Conservation (phyloP, 495 filamentous ascomycete species). For the Tuber aestivum region DNA sequence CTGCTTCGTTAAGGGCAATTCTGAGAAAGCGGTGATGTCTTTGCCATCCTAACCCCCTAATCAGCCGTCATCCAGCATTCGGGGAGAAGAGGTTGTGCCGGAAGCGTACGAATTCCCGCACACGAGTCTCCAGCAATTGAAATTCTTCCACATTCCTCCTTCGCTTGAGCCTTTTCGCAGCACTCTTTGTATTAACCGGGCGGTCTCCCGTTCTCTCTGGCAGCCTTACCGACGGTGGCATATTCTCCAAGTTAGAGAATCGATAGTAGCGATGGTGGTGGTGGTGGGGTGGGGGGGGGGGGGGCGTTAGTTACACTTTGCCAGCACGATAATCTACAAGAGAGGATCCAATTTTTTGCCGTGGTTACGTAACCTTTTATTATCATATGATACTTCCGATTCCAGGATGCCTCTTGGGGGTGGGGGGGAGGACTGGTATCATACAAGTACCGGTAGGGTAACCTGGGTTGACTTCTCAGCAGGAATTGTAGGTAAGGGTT, state of each 20-base stretch:
- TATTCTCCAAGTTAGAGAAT: not conserved
- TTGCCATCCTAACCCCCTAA: conserved; percentile 18
- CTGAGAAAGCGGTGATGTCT: conserved; percentile 52
- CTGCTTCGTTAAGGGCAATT: conserved; percentile 80
- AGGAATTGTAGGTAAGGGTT: not conserved
- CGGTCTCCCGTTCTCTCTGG: conserved; percentile 24
- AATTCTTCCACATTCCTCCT: conserved; percentile 59
- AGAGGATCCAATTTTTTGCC: not conserved
- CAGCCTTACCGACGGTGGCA: conserved; percentile 26
- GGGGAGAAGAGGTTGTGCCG: not conserved
- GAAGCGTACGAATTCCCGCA: conserved; percentile 48
- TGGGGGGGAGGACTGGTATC: no score
- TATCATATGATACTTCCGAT: not conserved
- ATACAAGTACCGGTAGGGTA: not conserved
- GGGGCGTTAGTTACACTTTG: not conserved
- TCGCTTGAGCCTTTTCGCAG: conserved; percentile 53
- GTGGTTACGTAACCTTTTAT: not conserved
- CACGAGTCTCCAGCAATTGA: conserved; percentile 50
- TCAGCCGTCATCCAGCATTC: conserved; percentile 9
- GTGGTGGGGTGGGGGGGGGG: not conserved
- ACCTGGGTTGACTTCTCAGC: not conserved
- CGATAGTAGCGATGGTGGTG: not conserved
- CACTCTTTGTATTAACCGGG: conserved; percentile 31
- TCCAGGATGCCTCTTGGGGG: not conserved
- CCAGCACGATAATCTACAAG: not conserved